phyloP scores from a whole-genome alignment of 2,329 filamentous ascomycete species.

The Colletotrichum truncatum region DNA sequence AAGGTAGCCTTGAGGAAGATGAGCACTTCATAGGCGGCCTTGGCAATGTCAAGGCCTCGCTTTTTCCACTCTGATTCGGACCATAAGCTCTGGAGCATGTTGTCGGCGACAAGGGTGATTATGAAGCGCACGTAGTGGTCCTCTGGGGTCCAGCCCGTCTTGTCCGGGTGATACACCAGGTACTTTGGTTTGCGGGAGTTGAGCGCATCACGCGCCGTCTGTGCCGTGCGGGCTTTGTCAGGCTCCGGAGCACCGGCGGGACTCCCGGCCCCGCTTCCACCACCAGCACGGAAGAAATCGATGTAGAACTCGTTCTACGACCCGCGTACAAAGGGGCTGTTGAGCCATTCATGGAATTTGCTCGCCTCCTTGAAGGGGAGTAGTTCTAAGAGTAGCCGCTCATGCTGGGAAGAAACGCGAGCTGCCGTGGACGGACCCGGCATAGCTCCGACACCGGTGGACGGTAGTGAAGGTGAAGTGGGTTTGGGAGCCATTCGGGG shows the following conservation, averaged over 20 bases:
- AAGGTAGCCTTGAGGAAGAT: constrained; percentile 41
- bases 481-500: constrained; percentile 19
- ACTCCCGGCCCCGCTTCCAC: constrained; percentile 24
- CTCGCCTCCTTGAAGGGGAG: constrained; percentile 45
- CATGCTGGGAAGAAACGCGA: constrained; percentile 41
- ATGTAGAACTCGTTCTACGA: constrained; percentile 48
- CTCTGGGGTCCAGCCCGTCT: constrained; percentile 44
- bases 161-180: constrained; percentile 46
- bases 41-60: constrained; percentile 40
- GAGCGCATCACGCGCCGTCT: constrained; percentile 43
- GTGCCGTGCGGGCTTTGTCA: constrained; percentile 43
- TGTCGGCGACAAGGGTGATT: constrained; percentile 44
- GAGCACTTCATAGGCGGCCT: constrained; percentile 48
- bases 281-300: constrained; percentile 39
- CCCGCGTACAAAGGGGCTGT: constrained; percentile 40
- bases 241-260: constrained; percentile 36
- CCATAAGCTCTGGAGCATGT: constrained; percentile 44
- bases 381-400: constrained; percentile 49
- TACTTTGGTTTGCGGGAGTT: constrained; percentile 38
- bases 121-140: constrained; percentile 52
- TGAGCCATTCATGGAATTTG: constrained; percentile 47
- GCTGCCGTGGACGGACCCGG: neutral
- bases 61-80: constrained; percentile 42
- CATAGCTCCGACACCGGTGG: neutral
- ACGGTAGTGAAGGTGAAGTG: neutral